These are phyloP conservation scores for Pythium volutum DNA, from an alignment of 352 stramenopile species.

Conservation along the genomic window DNA sequence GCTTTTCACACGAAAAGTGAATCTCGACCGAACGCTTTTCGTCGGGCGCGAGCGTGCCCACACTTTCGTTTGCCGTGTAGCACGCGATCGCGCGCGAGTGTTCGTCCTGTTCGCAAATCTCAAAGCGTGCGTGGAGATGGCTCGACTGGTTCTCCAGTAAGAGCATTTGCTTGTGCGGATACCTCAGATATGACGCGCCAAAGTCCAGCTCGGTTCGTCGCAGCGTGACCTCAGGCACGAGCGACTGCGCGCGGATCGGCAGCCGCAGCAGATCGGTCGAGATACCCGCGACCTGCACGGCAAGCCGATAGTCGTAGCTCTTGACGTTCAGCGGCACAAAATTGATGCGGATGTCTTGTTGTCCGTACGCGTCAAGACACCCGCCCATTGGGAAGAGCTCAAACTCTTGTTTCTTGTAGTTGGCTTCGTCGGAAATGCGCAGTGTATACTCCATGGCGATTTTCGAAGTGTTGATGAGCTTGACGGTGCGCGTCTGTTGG, in stretches of 20 bases:
- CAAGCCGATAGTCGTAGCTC: constrained; percentile 89
- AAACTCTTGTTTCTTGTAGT: constrained; percentile 90
- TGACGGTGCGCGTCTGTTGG: constrained; percentile 60
- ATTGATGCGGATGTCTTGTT: constrained; percentile 77
- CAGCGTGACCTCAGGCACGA: constrained; percentile 76
- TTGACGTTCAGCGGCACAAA: constrained; percentile 91
- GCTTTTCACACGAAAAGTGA: constrained; percentile 85
- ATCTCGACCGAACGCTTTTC: constrained; percentile 70
- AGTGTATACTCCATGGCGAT: constrained; percentile 91
- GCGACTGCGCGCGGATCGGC: constrained; percentile 87
- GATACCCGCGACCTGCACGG: constrained; percentile 90
- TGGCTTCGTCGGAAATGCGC: constrained; percentile 89
- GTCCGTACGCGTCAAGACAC: constrained; percentile 75
- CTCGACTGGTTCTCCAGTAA: constrained; percentile 85
- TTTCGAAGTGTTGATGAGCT: constrained; percentile 92
- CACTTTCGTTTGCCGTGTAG: constrained; percentile 66
- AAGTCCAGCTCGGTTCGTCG: constrained; percentile 81
- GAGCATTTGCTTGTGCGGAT: constrained; percentile 88
- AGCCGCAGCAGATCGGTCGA: constrained; percentile 87
- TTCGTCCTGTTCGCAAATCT: constrained; percentile 89
- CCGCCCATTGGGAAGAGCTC: constrained; percentile 72
- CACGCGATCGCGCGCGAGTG: constrained; percentile 78
- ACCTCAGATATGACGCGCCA: constrained; percentile 89
- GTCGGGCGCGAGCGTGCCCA: constrained; percentile 61
- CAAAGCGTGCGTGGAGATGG: constrained; percentile 80